Conservation (phyloP, 345 rosid genomes). For the Brassica juncea region DNA sequence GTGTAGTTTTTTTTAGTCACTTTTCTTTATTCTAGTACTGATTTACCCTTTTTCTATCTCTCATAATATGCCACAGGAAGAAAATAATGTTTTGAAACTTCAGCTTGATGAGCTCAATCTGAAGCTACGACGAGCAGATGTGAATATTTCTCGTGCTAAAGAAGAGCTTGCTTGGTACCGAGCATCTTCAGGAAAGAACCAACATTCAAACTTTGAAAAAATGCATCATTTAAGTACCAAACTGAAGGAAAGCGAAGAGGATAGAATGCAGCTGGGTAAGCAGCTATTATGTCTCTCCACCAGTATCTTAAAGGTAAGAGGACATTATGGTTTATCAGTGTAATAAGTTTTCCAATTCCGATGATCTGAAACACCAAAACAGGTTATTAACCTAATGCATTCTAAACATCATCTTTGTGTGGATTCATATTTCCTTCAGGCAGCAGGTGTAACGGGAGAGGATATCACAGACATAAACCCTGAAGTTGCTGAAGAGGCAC, state of each 20-base stretch:
- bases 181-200: conserved; percentile 58
- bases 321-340: not conserved
- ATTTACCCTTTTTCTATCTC: not conserved
- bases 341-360: not conserved
- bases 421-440: conserved; percentile 25
- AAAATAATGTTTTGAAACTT: conserved; percentile 70
- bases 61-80: conserved; percentile 63
- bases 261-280: conserved; percentile 65
- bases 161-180: conserved; percentile 84
- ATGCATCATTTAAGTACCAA: conserved; percentile 53
- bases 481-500: conserved; percentile 75
- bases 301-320: conserved; percentile 64
- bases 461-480: conserved; percentile 58
- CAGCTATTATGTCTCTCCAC: conserved; percentile 68
- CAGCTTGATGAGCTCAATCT: conserved; percentile 76
- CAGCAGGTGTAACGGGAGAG: conserved; percentile 48
- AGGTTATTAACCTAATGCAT: not conserved
- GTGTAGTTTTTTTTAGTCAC: not conserved
- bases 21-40: not conserved
- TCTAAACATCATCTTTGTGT: conserved; percentile 6
- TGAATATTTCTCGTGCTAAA: conserved; percentile 59
- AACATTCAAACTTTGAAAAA: conserved; percentile 54
- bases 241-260: conserved; percentile 77
- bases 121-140: conserved; percentile 60
- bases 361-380: conserved; percentile 1